phyloP scores from a whole-genome alignment of 768 basidiomycete species.

The Calocera cornea region DNA sequence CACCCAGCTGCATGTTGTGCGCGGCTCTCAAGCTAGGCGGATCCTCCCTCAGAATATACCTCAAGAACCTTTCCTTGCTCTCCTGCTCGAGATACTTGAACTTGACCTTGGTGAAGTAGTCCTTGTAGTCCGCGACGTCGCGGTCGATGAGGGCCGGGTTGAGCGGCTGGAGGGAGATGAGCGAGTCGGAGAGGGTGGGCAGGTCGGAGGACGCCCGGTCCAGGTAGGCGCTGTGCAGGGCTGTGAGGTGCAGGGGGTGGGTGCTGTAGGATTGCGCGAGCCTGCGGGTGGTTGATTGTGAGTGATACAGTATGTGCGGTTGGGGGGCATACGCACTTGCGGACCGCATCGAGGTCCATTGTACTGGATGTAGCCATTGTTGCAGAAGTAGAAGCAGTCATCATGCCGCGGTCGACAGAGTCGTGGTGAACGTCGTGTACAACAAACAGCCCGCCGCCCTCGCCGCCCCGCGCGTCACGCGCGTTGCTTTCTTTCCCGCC shows the following conservation, averaged over 20 bases:
- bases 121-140: background rate
- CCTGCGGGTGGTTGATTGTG: background rate
- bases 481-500: background rate
- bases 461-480: background rate
- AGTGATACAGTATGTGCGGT: background rate
- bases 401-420: too few relatives aligned
- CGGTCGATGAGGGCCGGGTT: background rate
- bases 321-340: background rate
- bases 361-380: background rate
- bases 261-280: background rate
- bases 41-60: constrained; percentile 73
- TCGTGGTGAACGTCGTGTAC: background rate
- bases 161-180: background rate
- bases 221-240: background rate
- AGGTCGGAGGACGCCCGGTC: background rate
- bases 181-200: background rate
- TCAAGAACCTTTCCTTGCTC: constrained; percentile 78
- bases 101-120: constrained; percentile 56
- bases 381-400: background rate
- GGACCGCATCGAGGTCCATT: background rate
- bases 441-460: background rate
- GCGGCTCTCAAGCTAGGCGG: constrained; percentile 66
- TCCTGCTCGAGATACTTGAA: constrained; percentile 84
- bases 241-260: background rate
- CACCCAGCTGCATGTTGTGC: constrained; percentile 49